Evolutionary conservation across 2,329 filamentous ascomycete species (phyloP), one percentile per base, ranked within the genome.

Genomic region (Corinectria fuckeliana): DNA sequence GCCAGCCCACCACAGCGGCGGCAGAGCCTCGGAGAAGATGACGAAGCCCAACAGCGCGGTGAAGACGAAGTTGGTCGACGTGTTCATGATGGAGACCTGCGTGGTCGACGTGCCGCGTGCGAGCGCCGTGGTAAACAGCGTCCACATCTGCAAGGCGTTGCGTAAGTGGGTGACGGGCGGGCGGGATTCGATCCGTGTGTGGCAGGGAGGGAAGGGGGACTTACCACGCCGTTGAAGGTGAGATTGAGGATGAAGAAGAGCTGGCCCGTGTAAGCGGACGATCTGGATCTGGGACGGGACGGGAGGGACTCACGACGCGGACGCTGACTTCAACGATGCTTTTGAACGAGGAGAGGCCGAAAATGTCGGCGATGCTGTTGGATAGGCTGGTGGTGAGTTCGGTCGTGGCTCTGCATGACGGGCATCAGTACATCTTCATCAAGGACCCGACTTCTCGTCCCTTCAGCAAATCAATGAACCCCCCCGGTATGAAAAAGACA

Each of bases 41-140:
- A 85, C 74, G 49, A 85, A 80, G 23, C 91, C 90, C 18, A 93
- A 79, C 6, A 93, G 64, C 7, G 91, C 91, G 0, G 91, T 93
- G 61, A 92, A 76, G 76, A 94, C 83, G 74, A 94, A 94, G 77
- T 94, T 94, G 56, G 89, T 83, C 13, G 89, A 91, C 3, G 91
- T 93, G 75, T 94, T 94, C 74, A 94, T 87, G 72, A 94, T 89
- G 66, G 87, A 89, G 48, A 93, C 91, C 71, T 92, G 90, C 0
- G 91, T 91, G 8, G 91, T 92, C 2, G 90, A 92, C 58, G 85
- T 84, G 13, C 90, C 90, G 16, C 85, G 83, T 0, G 90, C 87
- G n/a, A 94, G 84, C 51, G 91, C 91, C 49, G 86, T 85, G 6
- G 91, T 94, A 78, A 93, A 94, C 47, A 94, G 83, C 0, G 89